Evolutionary conservation across 2,329 filamentous ascomycete species (phyloP), one percentile per base, ranked within the genome.

Genomic region (Ophiostoma quercus): DNA sequence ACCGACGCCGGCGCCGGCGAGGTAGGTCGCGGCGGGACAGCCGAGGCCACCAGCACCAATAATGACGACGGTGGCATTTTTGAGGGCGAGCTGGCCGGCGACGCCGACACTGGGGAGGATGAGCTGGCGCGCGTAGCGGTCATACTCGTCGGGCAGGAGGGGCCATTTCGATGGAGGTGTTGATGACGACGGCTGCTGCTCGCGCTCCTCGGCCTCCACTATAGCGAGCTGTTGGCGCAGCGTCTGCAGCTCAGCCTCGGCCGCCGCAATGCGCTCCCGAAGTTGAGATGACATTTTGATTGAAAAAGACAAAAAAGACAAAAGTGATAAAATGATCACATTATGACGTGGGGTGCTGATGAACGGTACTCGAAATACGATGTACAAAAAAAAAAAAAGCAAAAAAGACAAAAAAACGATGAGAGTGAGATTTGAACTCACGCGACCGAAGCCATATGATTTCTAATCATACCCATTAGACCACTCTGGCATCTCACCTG

Each of bases 1-100:
- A 9, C 94, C 93, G 0, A 97, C 85, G 0, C 95, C 95, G 1
- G 95, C 91, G 29, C 92, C 94, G 11, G 93, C 92, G 1, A 99
- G 86, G 77, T 99, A 99, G n/a, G 91, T 86, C 0, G 94, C 92
- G 14, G 95, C 93, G 12, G 95, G 95, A 77, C 92, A 98, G 12
- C 95, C 95, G 14, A 99, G 82, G 0, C 95, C 95, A 6, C 95
- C 95, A 1, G 92, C 89, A 12, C 95, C 95, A 32, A 99, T 85
- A 66, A 99, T 83, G 8, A 98, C 84, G 5, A 97, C 88, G 25
- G 84, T 87, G 0, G 92, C 84, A 0, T 84, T 81, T 75, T 88
- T 90, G 19, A 98, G 82, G 41, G 86, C 84, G 7, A 94, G 81
- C 79, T 98, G 94, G 0, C 92, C 92, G 92, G 70, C 32, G 0